These are phyloP conservation scores for Trypanosoma conorhini DNA, from an alignment of 208 protist genomes.

Conservation along the genomic window DNA sequence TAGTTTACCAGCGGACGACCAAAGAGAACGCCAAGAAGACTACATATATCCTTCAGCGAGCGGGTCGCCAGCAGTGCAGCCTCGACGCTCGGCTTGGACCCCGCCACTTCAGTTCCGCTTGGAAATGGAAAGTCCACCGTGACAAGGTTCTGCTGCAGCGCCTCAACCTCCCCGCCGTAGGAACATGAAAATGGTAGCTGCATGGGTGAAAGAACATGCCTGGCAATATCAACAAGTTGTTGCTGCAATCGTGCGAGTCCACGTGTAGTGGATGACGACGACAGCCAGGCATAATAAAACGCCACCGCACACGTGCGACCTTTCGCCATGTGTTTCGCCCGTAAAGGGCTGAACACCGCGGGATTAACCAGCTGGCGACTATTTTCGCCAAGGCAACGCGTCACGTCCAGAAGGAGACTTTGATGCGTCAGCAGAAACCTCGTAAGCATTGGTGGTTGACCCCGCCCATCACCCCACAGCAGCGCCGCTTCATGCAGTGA, in stretches of 20 bases:
- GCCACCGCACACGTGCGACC: conserved; percentile 27
- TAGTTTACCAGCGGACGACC: conserved; percentile 45
- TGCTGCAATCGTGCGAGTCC: conserved; percentile 22
- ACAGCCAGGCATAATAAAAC: conserved; percentile 42
- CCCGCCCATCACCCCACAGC: conserved; percentile 21
- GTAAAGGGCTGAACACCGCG: conserved; percentile 9
- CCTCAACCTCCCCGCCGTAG: conserved; percentile 39
- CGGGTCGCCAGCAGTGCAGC: conserved; percentile 30
- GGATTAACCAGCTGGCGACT: conserved; percentile 1
- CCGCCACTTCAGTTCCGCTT: neutral
- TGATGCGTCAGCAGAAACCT: conserved; percentile 59
- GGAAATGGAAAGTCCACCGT: neutral
- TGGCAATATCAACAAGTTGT: conserved; percentile 6
- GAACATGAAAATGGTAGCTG: conserved; percentile 29
- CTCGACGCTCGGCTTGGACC: neutral
- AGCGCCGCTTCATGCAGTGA: conserved; percentile 32
- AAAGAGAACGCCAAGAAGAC: conserved; percentile 48
- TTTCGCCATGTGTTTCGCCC: conserved; percentile 21
- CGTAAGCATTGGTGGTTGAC: conserved; percentile 10
- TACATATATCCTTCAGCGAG: conserved; percentile 46
- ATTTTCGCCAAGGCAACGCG: conserved; percentile 42
- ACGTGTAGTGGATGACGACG: conserved; percentile 20
- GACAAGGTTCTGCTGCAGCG: conserved; percentile 33
- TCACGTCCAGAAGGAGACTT: conserved; percentile 54
- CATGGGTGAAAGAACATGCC: conserved; percentile 13